Evolutionary conservation across 495 filamentous ascomycete species (phyloP).

Genomic region (Penicillium steckii): DNA sequence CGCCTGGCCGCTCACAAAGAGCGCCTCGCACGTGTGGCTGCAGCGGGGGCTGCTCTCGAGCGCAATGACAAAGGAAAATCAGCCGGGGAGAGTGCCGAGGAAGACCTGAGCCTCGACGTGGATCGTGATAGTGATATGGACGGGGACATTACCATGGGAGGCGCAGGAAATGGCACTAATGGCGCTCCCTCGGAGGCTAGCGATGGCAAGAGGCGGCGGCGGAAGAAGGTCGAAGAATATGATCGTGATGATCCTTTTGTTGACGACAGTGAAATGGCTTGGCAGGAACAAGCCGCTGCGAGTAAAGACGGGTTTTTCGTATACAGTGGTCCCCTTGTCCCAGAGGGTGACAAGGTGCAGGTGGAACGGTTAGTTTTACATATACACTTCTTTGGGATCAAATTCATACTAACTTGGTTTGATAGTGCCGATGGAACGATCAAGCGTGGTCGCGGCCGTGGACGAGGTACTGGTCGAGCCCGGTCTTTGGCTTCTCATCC

Average conservation of each 20-base stretch:
- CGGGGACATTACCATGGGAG: constrained; percentile 77
- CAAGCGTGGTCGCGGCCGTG: constrained; percentile 74
- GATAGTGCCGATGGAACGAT: constrained; percentile 71
- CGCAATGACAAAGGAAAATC: constrained; percentile 59
- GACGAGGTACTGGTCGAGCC: constrained; percentile 55
- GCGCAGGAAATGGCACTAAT: constrained; percentile 45
- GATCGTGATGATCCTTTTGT: constrained; percentile 97
- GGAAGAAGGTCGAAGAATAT: constrained; percentile 92
- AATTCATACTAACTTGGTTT: constrained; percentile 23
- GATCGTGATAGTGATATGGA: constrained; percentile 56
- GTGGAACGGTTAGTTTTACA: constrained; percentile 61
- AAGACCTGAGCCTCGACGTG: constrained; percentile 43
- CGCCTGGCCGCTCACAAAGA: constrained; percentile 81
- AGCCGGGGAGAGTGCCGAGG: constrained; percentile 66
- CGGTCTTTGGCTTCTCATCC: constrained; percentile 38
- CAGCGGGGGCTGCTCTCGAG: constrained; percentile 78
- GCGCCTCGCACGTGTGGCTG: constrained; percentile 77
- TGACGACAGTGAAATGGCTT: constrained; percentile 91
- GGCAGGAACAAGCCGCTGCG: constrained; percentile 93
- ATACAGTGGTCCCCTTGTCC: constrained; percentile 80
- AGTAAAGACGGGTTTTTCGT: constrained; percentile 92
- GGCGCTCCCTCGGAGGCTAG: constrained; percentile 48
- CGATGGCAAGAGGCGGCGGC: constrained; percentile 60
- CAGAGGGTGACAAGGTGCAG: constrained; percentile 84
- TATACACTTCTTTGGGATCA: not conserved